Percentiles rank a stretch among this genome's conserved stretches.
Evolutionary conservation across 2,329 filamentous ascomycete genomes (phyloP).

Genomic region (Aspergillus bombycis): DNA sequence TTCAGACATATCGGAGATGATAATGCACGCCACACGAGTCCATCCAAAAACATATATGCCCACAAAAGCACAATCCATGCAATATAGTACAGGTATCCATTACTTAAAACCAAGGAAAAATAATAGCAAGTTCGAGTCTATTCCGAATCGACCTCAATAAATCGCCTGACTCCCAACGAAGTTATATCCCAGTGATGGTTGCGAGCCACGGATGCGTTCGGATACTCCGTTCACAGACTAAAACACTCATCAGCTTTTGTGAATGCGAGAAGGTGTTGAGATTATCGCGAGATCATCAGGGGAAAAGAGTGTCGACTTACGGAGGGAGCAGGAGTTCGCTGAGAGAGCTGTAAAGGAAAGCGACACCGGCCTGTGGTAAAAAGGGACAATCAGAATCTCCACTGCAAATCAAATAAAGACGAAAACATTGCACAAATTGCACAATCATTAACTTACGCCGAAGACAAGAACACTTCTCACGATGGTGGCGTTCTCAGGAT

Average conservation of each 20-base stretch:
- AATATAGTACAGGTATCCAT: constrained; percentile 31
- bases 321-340: constrained; percentile 69
- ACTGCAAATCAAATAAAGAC: neutral
- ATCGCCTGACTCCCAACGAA: constrained; percentile 7
- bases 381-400: constrained; percentile 16
- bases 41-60: constrained; percentile 20
- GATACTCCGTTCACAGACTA: constrained; percentile 25
- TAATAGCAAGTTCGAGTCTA: constrained; percentile 11
- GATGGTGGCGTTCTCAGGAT: constrained; percentile 69
- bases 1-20: neutral
- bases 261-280: constrained; percentile 16
- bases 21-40: constrained; percentile 10
- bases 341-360: constrained; percentile 69
- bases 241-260: constrained; percentile 12
- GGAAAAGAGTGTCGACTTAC: constrained; percentile 42
- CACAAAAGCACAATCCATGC: constrained; percentile 21
- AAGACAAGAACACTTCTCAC: constrained; percentile 70
- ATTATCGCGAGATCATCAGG: neutral
- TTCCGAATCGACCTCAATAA: constrained; percentile 6
- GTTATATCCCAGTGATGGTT: constrained; percentile 12
- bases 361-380: constrained; percentile 60
- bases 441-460: constrained; percentile 57
- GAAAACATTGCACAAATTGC: neutral
- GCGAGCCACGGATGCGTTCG: constrained; percentile 7
- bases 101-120: constrained; percentile 18